Percentiles rank a stretch among this genome's conserved stretches.
Conservation (phyloP, 2,329 filamentous ascomycete genomes). For the Nannizziopsis arthrosporioides region DNA sequence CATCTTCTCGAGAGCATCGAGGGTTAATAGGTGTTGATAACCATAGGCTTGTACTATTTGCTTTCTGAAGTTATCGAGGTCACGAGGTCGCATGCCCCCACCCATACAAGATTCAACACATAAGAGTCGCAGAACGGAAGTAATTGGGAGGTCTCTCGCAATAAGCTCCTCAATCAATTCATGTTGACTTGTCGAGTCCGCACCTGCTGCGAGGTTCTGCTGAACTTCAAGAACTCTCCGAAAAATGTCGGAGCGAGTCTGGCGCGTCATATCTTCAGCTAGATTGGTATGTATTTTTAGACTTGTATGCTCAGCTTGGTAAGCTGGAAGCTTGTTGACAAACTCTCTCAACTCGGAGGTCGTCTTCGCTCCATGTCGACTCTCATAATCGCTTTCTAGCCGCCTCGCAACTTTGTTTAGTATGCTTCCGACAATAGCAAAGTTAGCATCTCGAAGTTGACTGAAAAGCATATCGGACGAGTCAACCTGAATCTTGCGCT, state of each 20-base stretch:
- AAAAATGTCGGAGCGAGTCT: slow-evolving; percentile 81
- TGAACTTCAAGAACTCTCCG: slow-evolving; percentile 82
- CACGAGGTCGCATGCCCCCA: slow-evolving; percentile 75
- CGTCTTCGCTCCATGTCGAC: slow-evolving; percentile 71
- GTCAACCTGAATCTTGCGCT: slow-evolving; percentile 80
- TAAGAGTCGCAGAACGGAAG: slow-evolving; percentile 70
- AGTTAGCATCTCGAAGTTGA: slow-evolving; percentile 82
- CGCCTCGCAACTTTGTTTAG: slow-evolving; percentile 85
- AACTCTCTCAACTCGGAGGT: slow-evolving; percentile 88
- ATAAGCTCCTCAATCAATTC: slow-evolving; percentile 93
- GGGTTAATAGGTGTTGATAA: slow-evolving; percentile 83
- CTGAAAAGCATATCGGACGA: slow-evolving; percentile 80
- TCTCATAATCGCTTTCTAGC: slow-evolving; percentile 77
- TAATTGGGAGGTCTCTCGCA: slow-evolving; percentile 66
- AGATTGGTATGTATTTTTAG: slow-evolving; percentile 85
- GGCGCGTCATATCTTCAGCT: slow-evolving; percentile 89
- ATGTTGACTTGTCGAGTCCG: slow-evolving; percentile 78
- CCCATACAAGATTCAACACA: slow-evolving; percentile 87
- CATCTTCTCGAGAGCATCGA: slow-evolving; percentile 78
- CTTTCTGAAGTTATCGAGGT: slow-evolving; percentile 79
- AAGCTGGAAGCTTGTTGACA: slow-evolving; percentile 82
- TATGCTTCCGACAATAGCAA: slow-evolving; percentile 79
- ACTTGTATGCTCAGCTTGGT: slow-evolving; percentile 86
- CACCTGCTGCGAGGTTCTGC: slow-evolving; percentile 83
- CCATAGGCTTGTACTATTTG: slow-evolving; percentile 87